phyloP scores from a whole-genome alignment of 2,329 filamentous ascomycete species.

The Arthroderma sp. region DNA sequence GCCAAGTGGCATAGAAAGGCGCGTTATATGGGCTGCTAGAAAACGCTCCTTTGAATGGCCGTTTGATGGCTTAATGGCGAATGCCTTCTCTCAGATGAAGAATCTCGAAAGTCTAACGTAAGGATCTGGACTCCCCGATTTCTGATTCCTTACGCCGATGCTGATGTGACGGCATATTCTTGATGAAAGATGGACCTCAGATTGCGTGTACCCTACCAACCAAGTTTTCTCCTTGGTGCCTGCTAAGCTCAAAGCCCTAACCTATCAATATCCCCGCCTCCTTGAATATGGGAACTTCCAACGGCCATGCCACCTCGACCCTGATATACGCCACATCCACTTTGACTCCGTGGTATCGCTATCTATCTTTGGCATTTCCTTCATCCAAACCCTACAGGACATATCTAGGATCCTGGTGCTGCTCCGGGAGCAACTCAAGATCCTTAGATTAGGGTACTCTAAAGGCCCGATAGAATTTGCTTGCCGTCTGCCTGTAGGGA shows the following conservation, averaged over 20 bases:
- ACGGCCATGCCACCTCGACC: not conserved
- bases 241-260: not conserved
- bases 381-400: not conserved
- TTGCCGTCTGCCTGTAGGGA: too few species aligned
- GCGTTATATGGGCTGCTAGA: too few species aligned
- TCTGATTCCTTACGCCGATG: not conserved
- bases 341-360: not conserved
- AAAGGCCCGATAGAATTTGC: too few species aligned
- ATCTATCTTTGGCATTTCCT: not conserved
- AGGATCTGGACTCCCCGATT: not conserved
- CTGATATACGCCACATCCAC: not conserved
- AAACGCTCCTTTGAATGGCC: too few species aligned
- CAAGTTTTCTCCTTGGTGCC: not conserved
- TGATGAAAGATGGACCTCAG: not conserved
- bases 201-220: not conserved
- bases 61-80: not conserved
- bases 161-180: not conserved
- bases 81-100: not conserved
- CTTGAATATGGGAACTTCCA: not conserved
- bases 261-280: not conserved
- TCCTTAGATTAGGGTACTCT: not conserved
- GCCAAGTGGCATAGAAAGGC: too few species aligned
- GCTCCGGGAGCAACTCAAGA: not conserved
- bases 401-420: not conserved
- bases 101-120: not conserved